phyloP scores from a whole-genome alignment of 352 stramenopile genomes.

The Phytopythium aichiense region DNA sequence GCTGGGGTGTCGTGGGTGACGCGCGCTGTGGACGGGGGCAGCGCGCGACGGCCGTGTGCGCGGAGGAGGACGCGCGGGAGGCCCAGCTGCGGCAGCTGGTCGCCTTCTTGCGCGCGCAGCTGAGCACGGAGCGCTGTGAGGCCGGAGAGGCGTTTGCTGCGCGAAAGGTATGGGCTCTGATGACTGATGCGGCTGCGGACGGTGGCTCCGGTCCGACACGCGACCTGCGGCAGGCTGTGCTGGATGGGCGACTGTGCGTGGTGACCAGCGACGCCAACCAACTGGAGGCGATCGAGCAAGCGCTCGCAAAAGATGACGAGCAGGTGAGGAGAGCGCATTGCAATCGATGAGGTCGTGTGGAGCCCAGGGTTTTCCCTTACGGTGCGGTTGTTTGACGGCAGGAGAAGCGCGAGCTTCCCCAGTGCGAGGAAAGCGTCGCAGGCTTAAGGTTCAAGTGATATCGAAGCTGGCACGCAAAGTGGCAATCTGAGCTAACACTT shows the following conservation, averaged over 20 bases:
- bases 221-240: neutral
- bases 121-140: conserved; percentile 2
- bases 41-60: conserved; percentile 9
- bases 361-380: neutral
- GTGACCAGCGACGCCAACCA: neutral
- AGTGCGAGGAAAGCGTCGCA: neutral
- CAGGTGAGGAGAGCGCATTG: neutral
- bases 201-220: neutral
- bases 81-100: conserved; percentile 9
- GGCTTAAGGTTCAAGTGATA: neutral
- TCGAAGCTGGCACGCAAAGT: neutral
- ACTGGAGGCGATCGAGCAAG: neutral
- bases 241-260: conserved; percentile 1
- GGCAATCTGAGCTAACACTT: neutral
- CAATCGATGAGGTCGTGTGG: neutral
- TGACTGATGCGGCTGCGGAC: neutral
- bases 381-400: neutral
- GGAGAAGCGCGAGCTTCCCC: neutral
- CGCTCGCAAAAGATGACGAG: neutral
- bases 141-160: neutral
- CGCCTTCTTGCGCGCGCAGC: conserved; percentile 8
- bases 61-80: conserved; percentile 7
- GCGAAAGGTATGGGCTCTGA: neutral
- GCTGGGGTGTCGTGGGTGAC: neutral
- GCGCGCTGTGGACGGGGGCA: conserved; percentile 3